Percentiles rank a stretch among this genome's conserved stretches.
phyloP scores from a whole-genome alignment of 352 stramenopile species.

The Peronospora belbahrii region DNA sequence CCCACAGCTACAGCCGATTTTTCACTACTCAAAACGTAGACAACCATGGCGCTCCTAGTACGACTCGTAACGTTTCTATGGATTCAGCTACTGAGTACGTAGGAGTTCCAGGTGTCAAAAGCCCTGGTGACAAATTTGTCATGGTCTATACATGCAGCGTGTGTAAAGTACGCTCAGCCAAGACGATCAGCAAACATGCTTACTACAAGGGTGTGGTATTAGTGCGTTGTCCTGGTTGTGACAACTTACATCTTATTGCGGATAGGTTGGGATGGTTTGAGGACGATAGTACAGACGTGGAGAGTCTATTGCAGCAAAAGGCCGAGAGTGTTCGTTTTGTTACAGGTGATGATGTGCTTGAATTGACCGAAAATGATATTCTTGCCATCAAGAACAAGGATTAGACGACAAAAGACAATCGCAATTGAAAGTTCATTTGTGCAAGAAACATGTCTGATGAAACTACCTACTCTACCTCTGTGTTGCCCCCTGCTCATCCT shows the following conservation, averaged over 20 bases:
- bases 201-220: slow-evolving; percentile 98
- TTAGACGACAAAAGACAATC: slow-evolving; percentile 10
- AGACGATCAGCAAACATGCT: slow-evolving; percentile 95
- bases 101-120: slow-evolving; percentile 56
- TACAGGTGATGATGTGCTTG: slow-evolving; percentile 70
- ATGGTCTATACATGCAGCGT: slow-evolving; percentile 98
- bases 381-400: slow-evolving; percentile 32
- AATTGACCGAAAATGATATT: slow-evolving; percentile 76
- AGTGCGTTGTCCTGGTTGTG: slow-evolving; percentile 93
- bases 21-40: slow-evolving; percentile 16
- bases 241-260: slow-evolving; percentile 98
- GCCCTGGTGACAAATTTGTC: slow-evolving; percentile 90
- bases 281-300: slow-evolving; percentile 84
- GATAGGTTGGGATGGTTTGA: slow-evolving; percentile 92
- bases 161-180: slow-evolving; percentile 95
- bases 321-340: slow-evolving; percentile 67
- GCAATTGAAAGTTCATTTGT: slow-evolving; percentile 4
- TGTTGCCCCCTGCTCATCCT: neutral
- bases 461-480: slow-evolving; percentile 6
- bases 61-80: slow-evolving; percentile 1
- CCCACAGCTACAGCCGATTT: slow-evolving; percentile 8
- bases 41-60: neutral
- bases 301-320: slow-evolving; percentile 74
- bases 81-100: slow-evolving; percentile 8
- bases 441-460: neutral